phyloP scores from a whole-genome alignment of 2,329 filamentous ascomycete species.

The Laburnicola sp. region DNA sequence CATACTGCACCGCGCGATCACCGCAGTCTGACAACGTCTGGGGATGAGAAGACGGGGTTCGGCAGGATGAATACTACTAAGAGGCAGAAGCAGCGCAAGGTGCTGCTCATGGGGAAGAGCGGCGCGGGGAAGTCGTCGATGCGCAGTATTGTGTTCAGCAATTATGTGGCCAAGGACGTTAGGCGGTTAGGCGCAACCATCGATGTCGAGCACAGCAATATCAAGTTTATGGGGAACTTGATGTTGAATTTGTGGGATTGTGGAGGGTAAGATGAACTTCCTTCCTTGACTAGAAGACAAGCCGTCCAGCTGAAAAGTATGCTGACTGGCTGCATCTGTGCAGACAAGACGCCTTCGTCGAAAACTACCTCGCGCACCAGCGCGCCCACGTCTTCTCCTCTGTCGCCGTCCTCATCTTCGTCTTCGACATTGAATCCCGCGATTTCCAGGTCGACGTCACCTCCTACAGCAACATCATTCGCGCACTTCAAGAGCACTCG shows the following conservation, averaged over 20 bases:
- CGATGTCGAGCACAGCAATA: conserved; percentile 96
- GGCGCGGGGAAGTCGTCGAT: conserved; percentile 98
- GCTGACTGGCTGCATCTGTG: not conserved
- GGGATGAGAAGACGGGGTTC: not conserved
- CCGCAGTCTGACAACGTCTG: not conserved
- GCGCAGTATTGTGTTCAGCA: conserved; percentile 98
- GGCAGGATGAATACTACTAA: conserved; percentile 46
- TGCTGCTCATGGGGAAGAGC: conserved; percentile 77
- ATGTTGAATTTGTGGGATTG: conserved; percentile 99
- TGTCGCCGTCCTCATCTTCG: conserved; percentile 96
- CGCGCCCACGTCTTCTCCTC: conserved; percentile 95
- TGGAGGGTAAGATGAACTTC: conserved; percentile 65
- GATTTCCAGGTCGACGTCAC: conserved; percentile 92
- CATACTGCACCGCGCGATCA: no score
- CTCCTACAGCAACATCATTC: conserved; percentile 88
- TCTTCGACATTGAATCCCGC: conserved; percentile 96
- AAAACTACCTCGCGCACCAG: conserved; percentile 95
- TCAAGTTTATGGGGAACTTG: conserved; percentile 97
- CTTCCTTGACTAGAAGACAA: not conserved
- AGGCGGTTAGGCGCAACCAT: conserved; percentile 91
- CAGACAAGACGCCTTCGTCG: conserved; percentile 96
- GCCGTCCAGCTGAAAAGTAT: not conserved
- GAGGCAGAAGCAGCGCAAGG: conserved; percentile 58
- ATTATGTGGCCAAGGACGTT: conserved; percentile 96
- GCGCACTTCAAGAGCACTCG: conserved; percentile 84